Conservation (phyloP, 2,329 filamentous ascomycete species). For the Sporothrix phasma region DNA sequence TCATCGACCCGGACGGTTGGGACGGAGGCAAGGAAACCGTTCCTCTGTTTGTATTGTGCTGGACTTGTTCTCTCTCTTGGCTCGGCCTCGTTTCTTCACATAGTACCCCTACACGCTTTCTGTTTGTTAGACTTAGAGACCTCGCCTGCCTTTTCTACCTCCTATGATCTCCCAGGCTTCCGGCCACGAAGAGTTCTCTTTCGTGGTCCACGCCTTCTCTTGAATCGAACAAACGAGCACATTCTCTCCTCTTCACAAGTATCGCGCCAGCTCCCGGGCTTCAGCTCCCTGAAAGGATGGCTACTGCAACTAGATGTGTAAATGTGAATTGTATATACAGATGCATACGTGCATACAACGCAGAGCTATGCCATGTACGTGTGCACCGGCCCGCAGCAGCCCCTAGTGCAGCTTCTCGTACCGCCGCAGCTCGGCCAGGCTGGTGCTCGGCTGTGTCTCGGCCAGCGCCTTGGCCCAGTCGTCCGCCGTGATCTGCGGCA, state of each 20-base stretch:
- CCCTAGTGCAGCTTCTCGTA: constrained; percentile 16
- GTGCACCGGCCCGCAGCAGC: neutral
- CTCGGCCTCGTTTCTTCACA: neutral
- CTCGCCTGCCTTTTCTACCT: neutral
- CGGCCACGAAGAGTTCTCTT: neutral
- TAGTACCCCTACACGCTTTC: neutral
- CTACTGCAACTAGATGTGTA: neutral
- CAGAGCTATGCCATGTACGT: no score
- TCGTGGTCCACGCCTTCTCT: neutral
- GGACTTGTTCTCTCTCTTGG: neutral
- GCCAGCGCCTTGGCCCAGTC: constrained; percentile 46
- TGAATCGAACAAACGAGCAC: constrained; percentile 6
- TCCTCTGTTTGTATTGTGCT: neutral
- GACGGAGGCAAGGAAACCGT: neutral
- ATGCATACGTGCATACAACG: no score
- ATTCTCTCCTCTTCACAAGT: constrained; percentile 2
- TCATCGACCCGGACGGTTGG: neutral
- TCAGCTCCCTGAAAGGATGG: no score
- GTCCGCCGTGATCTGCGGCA: constrained; percentile 27
- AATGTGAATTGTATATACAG: no score
- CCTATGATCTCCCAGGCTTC: neutral
- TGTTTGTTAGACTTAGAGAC: neutral
- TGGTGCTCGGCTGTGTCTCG: constrained; percentile 41
- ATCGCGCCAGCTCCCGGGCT: no score
- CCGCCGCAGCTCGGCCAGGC: constrained; percentile 15